Conservation (phyloP, 345 rosid genomes). For the Anastatica hierochuntica region DNA sequence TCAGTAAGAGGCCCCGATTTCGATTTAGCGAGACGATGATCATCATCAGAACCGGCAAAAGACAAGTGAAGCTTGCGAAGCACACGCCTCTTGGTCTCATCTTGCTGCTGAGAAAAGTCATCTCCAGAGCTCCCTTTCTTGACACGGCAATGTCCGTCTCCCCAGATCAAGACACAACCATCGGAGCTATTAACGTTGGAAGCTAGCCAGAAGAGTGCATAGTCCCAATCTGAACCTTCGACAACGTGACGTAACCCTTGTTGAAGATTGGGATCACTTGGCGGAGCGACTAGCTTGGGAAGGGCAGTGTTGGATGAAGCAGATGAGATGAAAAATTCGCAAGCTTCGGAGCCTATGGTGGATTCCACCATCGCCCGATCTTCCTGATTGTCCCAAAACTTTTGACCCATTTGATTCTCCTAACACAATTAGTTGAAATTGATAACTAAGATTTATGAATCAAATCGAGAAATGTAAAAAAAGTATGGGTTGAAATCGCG, state of each 20-base stretch:
- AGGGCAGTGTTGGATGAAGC: slow-evolving; percentile 38
- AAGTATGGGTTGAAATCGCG: neutral
- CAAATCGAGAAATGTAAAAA: neutral
- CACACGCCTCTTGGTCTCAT: slow-evolving; percentile 52
- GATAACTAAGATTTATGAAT: neutral
- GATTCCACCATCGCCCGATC: slow-evolving; percentile 41
- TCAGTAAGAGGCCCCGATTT: slow-evolving; percentile 44
- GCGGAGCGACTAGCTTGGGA: slow-evolving; percentile 36
- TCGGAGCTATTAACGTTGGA: slow-evolving; percentile 51
- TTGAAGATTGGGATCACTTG: slow-evolving; percentile 42
- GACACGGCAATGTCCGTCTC: slow-evolving; percentile 60
- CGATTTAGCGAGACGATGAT: slow-evolving; percentile 29
- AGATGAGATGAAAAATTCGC: slow-evolving; percentile 51
- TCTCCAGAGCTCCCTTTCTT: slow-evolving; percentile 20
- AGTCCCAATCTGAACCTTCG: slow-evolving; percentile 72
- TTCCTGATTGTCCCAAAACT: slow-evolving; percentile 58
- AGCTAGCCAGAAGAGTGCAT: slow-evolving; percentile 64
- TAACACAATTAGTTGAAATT: neutral
- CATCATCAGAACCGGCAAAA: slow-evolving; percentile 38
- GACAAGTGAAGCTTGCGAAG: slow-evolving; percentile 55
- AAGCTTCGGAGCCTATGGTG: slow-evolving; percentile 56
- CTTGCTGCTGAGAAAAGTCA: slow-evolving; percentile 23
- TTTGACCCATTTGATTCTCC: slow-evolving; percentile 44
- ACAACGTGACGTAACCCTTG: slow-evolving; percentile 47
- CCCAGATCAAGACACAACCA: slow-evolving; percentile 62